phyloP scores from a whole-genome alignment of 23 red algal species.

The Gracilariopsis chorda region DNA sequence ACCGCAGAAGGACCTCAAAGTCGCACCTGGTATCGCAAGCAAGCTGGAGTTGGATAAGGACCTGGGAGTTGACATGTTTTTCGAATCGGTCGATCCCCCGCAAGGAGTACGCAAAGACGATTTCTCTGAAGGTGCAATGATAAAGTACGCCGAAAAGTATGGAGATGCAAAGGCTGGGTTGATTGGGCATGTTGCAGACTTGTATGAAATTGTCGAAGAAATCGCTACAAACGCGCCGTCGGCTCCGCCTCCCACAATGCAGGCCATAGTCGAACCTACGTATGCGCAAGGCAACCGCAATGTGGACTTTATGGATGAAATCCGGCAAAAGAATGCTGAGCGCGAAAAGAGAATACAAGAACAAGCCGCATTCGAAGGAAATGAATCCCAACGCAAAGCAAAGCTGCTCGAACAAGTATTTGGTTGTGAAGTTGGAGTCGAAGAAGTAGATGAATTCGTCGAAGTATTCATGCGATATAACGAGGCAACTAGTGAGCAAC shows the following conservation, averaged over 20 bases:
- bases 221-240: constrained; percentile 9
- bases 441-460: constrained; percentile 36
- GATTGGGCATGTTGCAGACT: constrained; percentile 32
- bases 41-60: constrained; percentile 49
- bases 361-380: not conserved
- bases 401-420: constrained; percentile 45
- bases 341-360: constrained; percentile 49
- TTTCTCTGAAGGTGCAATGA: constrained; percentile 38
- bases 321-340: constrained; percentile 52
- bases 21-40: constrained; percentile 61
- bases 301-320: constrained; percentile 44
- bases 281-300: not conserved
- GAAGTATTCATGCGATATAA: constrained; percentile 36
- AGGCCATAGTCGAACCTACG: constrained; percentile 23
- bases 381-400: constrained; percentile 45
- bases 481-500: constrained; percentile 33
- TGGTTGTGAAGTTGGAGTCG: constrained; percentile 16
- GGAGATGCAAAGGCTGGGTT: constrained; percentile 13
- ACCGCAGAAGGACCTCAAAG: constrained; percentile 48
- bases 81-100: constrained; percentile 50
- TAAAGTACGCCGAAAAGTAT: constrained; percentile 14
- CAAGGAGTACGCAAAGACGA: constrained; percentile 4
- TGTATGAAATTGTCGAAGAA: constrained; percentile 45
- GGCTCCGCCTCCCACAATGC: constrained; percentile 16
- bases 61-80: constrained; percentile 71